Evolutionary conservation across 805 yeast genomes (phyloP), one percentile per base, ranked within the genome.

Genomic region (Kodamaea nitidulidarum): DNA sequence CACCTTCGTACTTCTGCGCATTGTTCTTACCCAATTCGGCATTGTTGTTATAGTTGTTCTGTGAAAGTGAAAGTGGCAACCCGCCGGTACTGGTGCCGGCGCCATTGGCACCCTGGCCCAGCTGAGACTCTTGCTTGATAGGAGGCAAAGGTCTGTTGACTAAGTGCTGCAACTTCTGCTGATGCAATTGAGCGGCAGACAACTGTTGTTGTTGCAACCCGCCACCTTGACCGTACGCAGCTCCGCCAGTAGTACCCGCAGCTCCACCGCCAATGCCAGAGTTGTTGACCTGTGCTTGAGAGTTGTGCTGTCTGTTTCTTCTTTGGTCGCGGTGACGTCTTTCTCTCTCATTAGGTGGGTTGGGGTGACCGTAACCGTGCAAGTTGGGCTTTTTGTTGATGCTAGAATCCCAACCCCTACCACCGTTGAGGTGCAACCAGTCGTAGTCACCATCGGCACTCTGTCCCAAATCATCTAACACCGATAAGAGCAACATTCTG

Each of bases 361-460:
- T 77, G 37, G 85, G 84, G 56, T 80, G 78, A 18, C 93, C 93
- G 56, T 84, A 84, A 4, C 95, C 95, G 57, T 84, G 88, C 47
- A 84, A 62, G 61, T 84, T 84, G 33, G 86, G 87, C 55, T 86
- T 82, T 58, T 81, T 83, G 56, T 84, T 84, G 44, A 82, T 75
- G 44, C 71, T 56, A 52, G 85, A 74, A 56, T 84, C 88, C 93
- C 93, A 84, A 12, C 93, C 93, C 55, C 76, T 75, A 35, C 93
- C 93, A 37, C 79, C 78, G 55, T 84, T 84, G 49, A 84, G 71
- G 50, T 75, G 80, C 80, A 81, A 77, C 95, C 95, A 84, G 55
- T 85, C 95, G 52, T 81, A 85, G 46, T 74, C 76, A 8, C 78
- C 84, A 55, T 83, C 88, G 43, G 80, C 79, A 26, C 63, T 54